Base-by-base conservation (phyloP, 176 grass and related monocot genomes). In the Lolium perenne region DNA sequence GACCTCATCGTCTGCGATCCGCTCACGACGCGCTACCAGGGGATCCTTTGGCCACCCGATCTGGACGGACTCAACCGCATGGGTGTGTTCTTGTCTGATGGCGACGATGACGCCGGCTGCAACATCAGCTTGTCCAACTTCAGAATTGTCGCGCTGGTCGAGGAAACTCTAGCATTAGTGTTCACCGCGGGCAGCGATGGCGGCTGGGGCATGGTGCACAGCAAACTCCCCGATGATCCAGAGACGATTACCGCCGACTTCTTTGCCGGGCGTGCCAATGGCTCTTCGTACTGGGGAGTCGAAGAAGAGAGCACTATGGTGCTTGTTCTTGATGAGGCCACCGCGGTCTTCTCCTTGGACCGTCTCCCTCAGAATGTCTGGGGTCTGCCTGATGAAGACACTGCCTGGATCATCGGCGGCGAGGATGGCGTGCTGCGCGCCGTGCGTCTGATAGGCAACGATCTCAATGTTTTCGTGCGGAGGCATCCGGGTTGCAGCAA, bases 1-100 rank as follows among this genome's bases (percentile, higher is more conserved):
- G 68, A 46, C 1, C 51, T 71, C 56, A 6, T 80, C 17, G 84
- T 86, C 4, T 86, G 76, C 22, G 76, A 80, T 17, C 76, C 76
- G 7, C 17, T 49, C 21, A 50, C 50, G 5, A 22, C 38, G 0
- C 38, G 40, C 2, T 38, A 17, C 53, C 77, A 63, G 8, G 40
- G 10, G 7, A 68, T 81, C 43, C 74, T 3, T 2, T n/a, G 16
- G 9, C 17, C 29, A 8, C 5, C 17, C 4, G 17, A 3, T 17
- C 14, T 18, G 6, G 14, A 38, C 29, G 64, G 15, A 38, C 0
- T 3, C 2, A 29, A 7, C 1, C 32, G 26, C 38, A 6, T 70
- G n/a, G 49, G 62, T 15, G 29, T 70, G 3, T 58, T 79, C 76
- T 17, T 86, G 2, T n/a, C 32, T 15, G 53, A 60, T 38, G 47